A percentile compares a stretch with the other conserved stretches of the same genome.
Conservation (phyloP, 805 yeast species). For the Zygoascus flipseniorum region DNA sequence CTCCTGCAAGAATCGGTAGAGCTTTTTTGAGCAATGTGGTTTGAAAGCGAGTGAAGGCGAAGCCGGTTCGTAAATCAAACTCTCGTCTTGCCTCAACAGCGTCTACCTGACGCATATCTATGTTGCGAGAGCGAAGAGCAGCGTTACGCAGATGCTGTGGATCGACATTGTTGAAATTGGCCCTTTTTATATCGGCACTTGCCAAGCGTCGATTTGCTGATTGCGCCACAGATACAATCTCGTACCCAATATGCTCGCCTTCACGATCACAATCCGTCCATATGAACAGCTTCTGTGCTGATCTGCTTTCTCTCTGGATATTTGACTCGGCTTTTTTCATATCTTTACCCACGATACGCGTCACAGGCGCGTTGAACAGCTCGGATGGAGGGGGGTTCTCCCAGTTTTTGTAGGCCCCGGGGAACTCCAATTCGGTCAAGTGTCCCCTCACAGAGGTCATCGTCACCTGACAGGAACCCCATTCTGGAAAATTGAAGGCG, state of each 20-base stretch:
- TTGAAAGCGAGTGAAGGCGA: conserved; percentile 75
- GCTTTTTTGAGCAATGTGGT: conserved; percentile 37
- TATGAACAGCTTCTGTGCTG: conserved; percentile 61
- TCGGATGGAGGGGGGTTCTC: conserved; percentile 55
- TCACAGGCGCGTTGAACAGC: conserved; percentile 65
- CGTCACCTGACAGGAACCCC: conserved; percentile 67
- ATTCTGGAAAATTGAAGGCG: conserved; percentile 50
- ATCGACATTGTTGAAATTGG: conserved; percentile 83
- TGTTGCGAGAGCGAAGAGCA: conserved; percentile 53
- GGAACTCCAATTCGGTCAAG: conserved; percentile 56
- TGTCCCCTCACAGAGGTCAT: conserved; percentile 95
- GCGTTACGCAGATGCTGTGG: conserved; percentile 63
- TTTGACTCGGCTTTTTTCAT: conserved; percentile 50
- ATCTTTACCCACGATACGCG: conserved; percentile 32
- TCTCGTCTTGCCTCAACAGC: conserved; percentile 87
- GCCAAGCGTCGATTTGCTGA: conserved; percentile 40
- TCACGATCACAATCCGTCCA: conserved; percentile 99
- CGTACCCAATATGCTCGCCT: conserved; percentile 89
- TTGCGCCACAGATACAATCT: conserved; percentile 63
- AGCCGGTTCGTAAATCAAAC: conserved; percentile 82
- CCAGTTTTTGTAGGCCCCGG: conserved; percentile 45
- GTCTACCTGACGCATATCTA: conserved; percentile 62
- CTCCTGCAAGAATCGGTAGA: conserved; percentile 25
- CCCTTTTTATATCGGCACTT: conserved; percentile 52
- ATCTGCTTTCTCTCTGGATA: conserved; percentile 55